phyloP scores from a whole-genome alignment of 495 filamentous ascomycete species.

The Zalerion maritima region DNA sequence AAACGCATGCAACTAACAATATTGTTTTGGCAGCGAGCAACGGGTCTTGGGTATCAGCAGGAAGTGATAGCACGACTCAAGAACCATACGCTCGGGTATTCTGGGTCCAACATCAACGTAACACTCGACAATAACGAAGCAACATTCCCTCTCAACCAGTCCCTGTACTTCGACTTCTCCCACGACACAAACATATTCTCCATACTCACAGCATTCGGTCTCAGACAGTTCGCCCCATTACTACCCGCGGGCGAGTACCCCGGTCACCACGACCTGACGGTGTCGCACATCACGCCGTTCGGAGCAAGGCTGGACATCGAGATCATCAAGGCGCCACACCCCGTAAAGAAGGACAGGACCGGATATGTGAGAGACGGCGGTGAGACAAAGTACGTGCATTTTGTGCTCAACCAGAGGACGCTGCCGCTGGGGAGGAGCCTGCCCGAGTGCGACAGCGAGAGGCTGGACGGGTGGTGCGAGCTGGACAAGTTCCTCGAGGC shows the following conservation, averaged over 20 bases:
- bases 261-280: slow-evolving; percentile 33
- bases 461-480: slow-evolving; percentile 54
- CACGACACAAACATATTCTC: slow-evolving; percentile 35
- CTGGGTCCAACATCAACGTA: slow-evolving; percentile 42
- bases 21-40: slow-evolving; percentile 34
- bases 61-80: slow-evolving; percentile 45
- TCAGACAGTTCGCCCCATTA: slow-evolving; percentile 34
- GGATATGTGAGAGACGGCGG: slow-evolving; percentile 16
- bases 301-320: slow-evolving; percentile 49
- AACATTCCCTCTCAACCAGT: slow-evolving; percentile 27
- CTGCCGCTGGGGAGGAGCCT: slow-evolving; percentile 42
- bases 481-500: slow-evolving; percentile 38
- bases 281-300: slow-evolving; percentile 45
- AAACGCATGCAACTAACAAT: background rate
- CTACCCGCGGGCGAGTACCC: slow-evolving; percentile 29
- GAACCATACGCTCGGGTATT: slow-evolving; percentile 35
- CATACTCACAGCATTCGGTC: slow-evolving; percentile 35
- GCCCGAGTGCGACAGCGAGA: slow-evolving; percentile 34
- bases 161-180: slow-evolving; percentile 33
- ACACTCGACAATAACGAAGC: slow-evolving; percentile 25
- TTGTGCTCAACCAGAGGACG: slow-evolving; percentile 49
- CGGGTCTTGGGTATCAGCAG: slow-evolving; percentile 48
- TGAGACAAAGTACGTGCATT: slow-evolving; percentile 46
- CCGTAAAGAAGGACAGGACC: slow-evolving; percentile 28
- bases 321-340: slow-evolving; percentile 40